These are phyloP conservation scores for Agaricus bisporus DNA, from an alignment of 768 basidiomycete species.

Conservation along the genomic window DNA sequence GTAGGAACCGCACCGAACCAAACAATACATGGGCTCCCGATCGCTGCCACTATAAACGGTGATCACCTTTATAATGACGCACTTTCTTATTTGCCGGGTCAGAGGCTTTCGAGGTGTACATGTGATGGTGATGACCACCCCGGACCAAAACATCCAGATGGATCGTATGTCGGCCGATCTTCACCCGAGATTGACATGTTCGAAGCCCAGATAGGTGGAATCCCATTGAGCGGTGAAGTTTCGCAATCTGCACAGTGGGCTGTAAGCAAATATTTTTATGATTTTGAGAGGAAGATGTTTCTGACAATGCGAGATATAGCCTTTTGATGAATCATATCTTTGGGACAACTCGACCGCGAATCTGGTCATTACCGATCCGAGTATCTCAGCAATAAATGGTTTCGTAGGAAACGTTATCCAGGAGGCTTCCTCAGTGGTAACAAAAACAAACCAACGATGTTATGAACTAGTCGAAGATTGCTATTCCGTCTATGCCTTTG, in stretches of 20 bases:
- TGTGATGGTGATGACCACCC: conserved; percentile 76
- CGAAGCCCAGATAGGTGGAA: conserved; percentile 59
- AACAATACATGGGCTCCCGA: conserved; percentile 57
- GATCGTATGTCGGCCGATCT: conserved; percentile 67
- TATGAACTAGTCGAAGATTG: conserved; percentile 56
- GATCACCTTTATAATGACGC: conserved; percentile 30
- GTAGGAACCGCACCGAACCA: conserved; percentile 79
- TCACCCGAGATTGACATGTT: conserved; percentile 88
- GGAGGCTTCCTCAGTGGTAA: conserved; percentile 72
- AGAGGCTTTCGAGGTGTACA: conserved; percentile 76
- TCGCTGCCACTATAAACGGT: conserved; percentile 52
- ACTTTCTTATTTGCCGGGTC: conserved; percentile 71
- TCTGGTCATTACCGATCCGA: conserved; percentile 46
- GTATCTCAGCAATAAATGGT: conserved; percentile 49
- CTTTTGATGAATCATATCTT: conserved; percentile 64
- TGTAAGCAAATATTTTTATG: conserved; percentile 31
- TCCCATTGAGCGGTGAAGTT: conserved; percentile 51
- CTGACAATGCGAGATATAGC: conserved; percentile 28
- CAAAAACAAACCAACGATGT: conserved; percentile 59
- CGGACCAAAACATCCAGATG: conserved; percentile 65
- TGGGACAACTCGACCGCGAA: conserved; percentile 60
- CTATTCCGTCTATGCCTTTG: conserved; percentile 72
- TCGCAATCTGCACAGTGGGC: conserved; percentile 80
- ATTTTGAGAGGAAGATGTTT: background rate
- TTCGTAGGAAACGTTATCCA: conserved; percentile 68